phyloP scores from a whole-genome alignment of 805 yeast species.

The Candida railenensis region DNA sequence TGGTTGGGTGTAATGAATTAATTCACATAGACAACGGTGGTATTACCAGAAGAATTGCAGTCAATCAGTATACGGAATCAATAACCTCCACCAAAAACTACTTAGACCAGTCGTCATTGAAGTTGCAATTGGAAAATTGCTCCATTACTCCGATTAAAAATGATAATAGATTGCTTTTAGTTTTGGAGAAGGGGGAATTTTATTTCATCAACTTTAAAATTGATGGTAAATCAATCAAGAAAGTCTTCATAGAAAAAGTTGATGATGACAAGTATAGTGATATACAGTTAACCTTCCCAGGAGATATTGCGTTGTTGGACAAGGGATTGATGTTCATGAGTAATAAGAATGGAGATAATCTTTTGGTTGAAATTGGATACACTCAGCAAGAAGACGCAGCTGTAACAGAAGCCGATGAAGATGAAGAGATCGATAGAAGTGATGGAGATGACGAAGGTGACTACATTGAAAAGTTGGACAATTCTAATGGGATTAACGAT shows the following conservation, averaged over 20 bases:
- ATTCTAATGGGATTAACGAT: slow-evolving; percentile 6
- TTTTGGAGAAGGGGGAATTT: slow-evolving; percentile 32
- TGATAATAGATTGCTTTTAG: slow-evolving; percentile 33
- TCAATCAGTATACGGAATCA: slow-evolving; percentile 51
- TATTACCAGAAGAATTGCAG: slow-evolving; percentile 57
- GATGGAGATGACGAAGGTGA: background rate
- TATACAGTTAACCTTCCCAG: slow-evolving; percentile 36
- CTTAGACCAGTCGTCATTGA: slow-evolving; percentile 48
- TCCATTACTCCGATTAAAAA: slow-evolving; percentile 32
- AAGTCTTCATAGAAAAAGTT: slow-evolving; percentile 29
- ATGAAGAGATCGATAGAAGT: slow-evolving; percentile 3
- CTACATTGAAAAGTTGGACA: slow-evolving; percentile 7
- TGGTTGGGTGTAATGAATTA: slow-evolving; percentile 73
- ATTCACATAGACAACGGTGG: slow-evolving; percentile 82
- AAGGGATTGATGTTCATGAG: slow-evolving; percentile 55
- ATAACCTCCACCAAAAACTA: slow-evolving; percentile 37
- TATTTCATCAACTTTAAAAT: slow-evolving; percentile 35
- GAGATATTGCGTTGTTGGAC: slow-evolving; percentile 40
- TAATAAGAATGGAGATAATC: slow-evolving; percentile 58
- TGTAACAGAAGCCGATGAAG: background rate
- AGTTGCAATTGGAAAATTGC: slow-evolving; percentile 57
- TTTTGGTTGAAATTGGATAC: slow-evolving; percentile 45
- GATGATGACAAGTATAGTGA: slow-evolving; percentile 26
- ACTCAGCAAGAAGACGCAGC: slow-evolving; percentile 10
- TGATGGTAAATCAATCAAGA: slow-evolving; percentile 43